A percentile compares a stretch with the other conserved stretches of the same genome.
phyloP scores from a whole-genome alignment of 148 eudicot species.

The Cornus florida region DNA sequence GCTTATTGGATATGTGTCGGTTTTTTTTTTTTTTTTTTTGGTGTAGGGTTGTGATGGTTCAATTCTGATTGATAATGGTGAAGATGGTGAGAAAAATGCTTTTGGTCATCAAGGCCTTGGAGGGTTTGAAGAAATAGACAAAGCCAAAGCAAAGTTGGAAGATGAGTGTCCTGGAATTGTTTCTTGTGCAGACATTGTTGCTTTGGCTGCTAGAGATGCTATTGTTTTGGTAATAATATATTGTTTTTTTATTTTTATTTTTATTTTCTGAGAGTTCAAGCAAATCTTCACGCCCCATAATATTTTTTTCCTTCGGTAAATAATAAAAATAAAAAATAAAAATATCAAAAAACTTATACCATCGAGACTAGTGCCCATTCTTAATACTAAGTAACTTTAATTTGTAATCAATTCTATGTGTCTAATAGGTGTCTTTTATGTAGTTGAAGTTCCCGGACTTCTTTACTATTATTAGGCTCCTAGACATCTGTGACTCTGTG shows the following conservation, averaged over 20 bases:
- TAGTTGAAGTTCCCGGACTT: not conserved
- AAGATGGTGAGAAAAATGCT: slow-evolving; percentile 5
- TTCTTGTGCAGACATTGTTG: slow-evolving; percentile 64
- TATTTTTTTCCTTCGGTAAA: too few species aligned
- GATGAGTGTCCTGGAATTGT: slow-evolving; percentile 56
- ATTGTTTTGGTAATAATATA: slow-evolving; percentile 24
- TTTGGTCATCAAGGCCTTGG: slow-evolving; percentile 16
- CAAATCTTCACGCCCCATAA: too few species aligned
- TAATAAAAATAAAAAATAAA: too few species aligned
- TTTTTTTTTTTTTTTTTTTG: not conserved
- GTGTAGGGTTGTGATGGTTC: slow-evolving; percentile 19
- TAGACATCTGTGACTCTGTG: too few species aligned
- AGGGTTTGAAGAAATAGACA: slow-evolving; percentile 11
- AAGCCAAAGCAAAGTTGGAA: slow-evolving; percentile 30
- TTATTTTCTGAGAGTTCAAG: too few species aligned
- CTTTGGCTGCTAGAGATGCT: slow-evolving; percentile 54
- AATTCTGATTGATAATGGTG: slow-evolving; percentile 12
- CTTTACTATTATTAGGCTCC: not conserved
- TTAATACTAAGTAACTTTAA: too few species aligned
- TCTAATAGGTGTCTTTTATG: not conserved
- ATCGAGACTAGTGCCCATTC: too few species aligned
- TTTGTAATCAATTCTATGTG: not conserved
- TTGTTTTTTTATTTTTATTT: not conserved
- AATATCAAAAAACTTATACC: too few species aligned
- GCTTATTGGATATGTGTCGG: not conserved